phyloP scores from a whole-genome alignment of 2,329 filamentous ascomycete genomes.

The Sordariomycetes sp. region DNA sequence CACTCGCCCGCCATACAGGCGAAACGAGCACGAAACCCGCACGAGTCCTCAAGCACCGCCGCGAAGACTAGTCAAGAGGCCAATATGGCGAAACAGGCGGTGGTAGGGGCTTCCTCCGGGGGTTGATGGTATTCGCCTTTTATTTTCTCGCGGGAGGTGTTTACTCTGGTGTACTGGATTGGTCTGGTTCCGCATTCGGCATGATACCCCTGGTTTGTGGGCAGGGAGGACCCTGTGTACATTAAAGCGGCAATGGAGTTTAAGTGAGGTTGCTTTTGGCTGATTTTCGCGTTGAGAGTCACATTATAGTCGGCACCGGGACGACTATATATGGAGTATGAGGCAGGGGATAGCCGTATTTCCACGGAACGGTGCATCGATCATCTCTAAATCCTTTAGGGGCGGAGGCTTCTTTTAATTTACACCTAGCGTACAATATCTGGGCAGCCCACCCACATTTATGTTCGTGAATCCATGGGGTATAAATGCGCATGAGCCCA shows the following conservation, averaged over 20 bases:
- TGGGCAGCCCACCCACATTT: not conserved
- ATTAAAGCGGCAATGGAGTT: not conserved
- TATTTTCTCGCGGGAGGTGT: not conserved
- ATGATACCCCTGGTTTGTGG: not conserved
- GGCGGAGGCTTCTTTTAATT: not conserved
- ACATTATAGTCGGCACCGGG: not conserved
- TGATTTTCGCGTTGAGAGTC: not conserved
- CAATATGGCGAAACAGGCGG: not conserved
- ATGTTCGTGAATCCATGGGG: not conserved
- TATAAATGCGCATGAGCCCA: not conserved
- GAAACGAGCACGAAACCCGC: constrained; percentile 20
- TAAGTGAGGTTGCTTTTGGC: not conserved
- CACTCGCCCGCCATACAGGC: constrained; percentile 22
- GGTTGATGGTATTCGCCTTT: not conserved
- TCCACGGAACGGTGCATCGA: not conserved
- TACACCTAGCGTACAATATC: not conserved
- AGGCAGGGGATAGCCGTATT: not conserved
- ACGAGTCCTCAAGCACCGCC: constrained; percentile 8
- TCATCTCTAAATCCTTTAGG: not conserved
- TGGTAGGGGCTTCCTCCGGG: not conserved
- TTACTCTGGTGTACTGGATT: not conserved
- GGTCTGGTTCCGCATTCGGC: not conserved
- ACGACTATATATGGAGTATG: too few relatives aligned
- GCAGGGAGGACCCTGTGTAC: not conserved
- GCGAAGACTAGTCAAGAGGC: not conserved